Evolutionary conservation across 306 rosid genomes (phyloP), one percentile per base, ranked within the genome.

Genomic region (Sesbania bispinosa): DNA sequence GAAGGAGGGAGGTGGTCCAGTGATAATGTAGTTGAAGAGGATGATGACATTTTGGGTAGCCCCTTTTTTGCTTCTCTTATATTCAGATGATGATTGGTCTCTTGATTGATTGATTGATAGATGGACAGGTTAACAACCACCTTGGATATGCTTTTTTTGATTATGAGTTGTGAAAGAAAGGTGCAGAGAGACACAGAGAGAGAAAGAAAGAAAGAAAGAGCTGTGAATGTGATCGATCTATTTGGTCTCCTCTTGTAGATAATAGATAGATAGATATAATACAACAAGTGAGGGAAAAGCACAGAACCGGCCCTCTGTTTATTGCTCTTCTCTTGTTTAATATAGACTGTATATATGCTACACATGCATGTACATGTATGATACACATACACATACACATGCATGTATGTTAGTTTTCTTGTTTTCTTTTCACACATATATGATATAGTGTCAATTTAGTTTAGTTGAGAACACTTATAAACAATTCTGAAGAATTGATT

Each of bases 91-190:
- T 93, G 98, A 93, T 93, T 93, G 97, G 93, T 92, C 93, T 75
- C 77, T 84, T 83, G 89, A 86, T 85, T 73, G 86, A 85, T 88
- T 77, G 96, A 93, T 85, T 80, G 96, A 87, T 90, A 76, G 96
- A 88, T 78, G 86, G 96, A 90, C 92, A 90, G 96, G 80, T 87
- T 88, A 90, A 93, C 97, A 66, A 87, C 93, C 90, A 81, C 94
- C 97, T 93, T 90, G 89, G 96, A 88, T 90, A 88, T 90, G 90
- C 96, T 80, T 86, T 88, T 82, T 72, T 88, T 84, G 89, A 86
- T 87, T 85, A 83, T 85, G 86, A 85, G 85, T 83, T 79, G 79
- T 77, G 89, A 83, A 85, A 86, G 88, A 81, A 73, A 92, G 87
- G 85, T 73, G 74, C 78, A 76, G 67, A 45, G 79, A 71, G 69